Evolutionary conservation across 306 rosid genomes (phyloP), one percentile per base, ranked within the genome.

Genomic region (Trichosanthes cucumerina): DNA sequence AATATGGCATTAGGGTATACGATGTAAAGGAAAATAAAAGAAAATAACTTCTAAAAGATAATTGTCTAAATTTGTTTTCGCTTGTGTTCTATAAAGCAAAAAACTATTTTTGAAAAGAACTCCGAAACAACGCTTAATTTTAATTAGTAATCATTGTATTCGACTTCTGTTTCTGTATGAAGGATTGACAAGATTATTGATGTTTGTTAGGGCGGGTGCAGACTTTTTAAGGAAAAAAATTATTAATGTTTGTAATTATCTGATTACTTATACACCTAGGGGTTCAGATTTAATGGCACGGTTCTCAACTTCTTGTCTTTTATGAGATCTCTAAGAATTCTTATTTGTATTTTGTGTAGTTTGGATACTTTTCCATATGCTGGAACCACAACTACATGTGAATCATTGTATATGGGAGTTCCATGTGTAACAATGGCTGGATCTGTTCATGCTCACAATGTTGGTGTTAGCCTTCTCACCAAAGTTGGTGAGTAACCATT

Each of bases 331-430:
- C 33, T 65, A 62, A 39, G 7, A 46, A 1, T 43, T 69, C 26
- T 43, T 79, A 12, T 64, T 14, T 80, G 57, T 31, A 11, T 36
- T 74, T 76, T 60, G 41, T 92, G 88, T 84, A 95, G 99, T 83
- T 85, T 95, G 96, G 99, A 95, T 87, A 95, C 99, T 38, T 95
- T 92, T 82, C 99, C 99, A 13, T 95, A 95, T 86, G 99, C 99
- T 77, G 97, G 99, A 80, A 95, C 99, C 26, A 95, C 99, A 31
- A 95, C 99, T 7, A 92, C 99, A 34, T 95, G 99, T 46, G 98
- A 95, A 79, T 95, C 98, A 75, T 85, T 95, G 78, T 95, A 88
- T 89, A 95, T 95, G 99, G 99, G 99, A 64, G 99, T 95, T 79
- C 99, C 99, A 21, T 95, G 99, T 86, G 91, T 95, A 78, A 92